A percentile compares a stretch with the other conserved stretches of the same genome.
These are phyloP conservation scores for Eucalyptus cladocalyx DNA, from an alignment of 345 rosid genomes.

Conservation along the genomic window DNA sequence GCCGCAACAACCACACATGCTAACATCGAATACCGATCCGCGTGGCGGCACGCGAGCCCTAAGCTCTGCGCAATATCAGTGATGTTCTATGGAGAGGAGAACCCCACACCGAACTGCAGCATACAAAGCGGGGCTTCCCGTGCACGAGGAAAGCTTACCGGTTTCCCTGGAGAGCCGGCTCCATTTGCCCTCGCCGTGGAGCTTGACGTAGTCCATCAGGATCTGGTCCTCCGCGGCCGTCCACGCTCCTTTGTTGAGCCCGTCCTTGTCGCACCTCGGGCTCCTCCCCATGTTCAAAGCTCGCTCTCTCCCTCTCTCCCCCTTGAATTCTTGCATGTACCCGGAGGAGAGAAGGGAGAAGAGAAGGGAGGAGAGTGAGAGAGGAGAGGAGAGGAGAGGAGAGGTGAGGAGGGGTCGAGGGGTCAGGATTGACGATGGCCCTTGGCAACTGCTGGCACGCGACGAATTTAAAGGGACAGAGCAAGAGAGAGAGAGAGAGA, in stretches of 20 bases:
- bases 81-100: background rate
- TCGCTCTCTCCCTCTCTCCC: background rate
- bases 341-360: background rate
- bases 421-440: background rate
- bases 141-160: background rate
- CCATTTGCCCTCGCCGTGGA: conserved; percentile 22
- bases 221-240: conserved; percentile 7
- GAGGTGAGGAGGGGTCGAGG: background rate
- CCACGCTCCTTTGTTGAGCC: conserved; percentile 23
- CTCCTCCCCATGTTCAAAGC: background rate
- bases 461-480: background rate
- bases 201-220: conserved; percentile 8
- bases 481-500: background rate
- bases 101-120: background rate
- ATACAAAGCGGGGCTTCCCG: background rate
- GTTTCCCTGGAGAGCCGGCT: conserved; percentile 2
- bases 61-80: background rate
- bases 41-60: background rate
- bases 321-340: background rate
- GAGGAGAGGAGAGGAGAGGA: background rate
- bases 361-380: background rate
- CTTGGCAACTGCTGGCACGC: background rate
- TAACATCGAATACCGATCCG: background rate
- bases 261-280: conserved; percentile 4
- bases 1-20: background rate